phyloP scores from a whole-genome alignment of 169 alveolate genomes.

The Fabrea salina region DNA sequence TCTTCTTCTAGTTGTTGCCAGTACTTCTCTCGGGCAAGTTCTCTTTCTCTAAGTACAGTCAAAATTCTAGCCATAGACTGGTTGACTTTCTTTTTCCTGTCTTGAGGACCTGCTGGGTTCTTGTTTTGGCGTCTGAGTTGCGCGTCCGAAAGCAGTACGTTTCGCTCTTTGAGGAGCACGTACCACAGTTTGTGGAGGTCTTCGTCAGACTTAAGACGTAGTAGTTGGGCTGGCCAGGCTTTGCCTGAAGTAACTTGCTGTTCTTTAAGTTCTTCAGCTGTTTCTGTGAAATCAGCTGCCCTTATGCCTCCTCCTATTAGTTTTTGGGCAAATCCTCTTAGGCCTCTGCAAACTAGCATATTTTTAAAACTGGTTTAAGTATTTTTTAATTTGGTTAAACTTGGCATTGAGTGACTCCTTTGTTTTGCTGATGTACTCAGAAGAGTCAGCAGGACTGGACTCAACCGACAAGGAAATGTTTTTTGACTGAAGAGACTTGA shows the following conservation, averaged over 20 bases:
- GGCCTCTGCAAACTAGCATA: too few relatives aligned
- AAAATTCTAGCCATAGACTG: conserved; percentile 62
- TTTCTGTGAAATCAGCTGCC: background rate
- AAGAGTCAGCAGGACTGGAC: too few relatives aligned
- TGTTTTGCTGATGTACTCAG: too few relatives aligned
- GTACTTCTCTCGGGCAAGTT: conserved; percentile 50
- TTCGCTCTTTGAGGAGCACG: conserved; percentile 61
- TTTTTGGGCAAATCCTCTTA: background rate
- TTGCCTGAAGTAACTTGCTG: conserved; percentile 45
- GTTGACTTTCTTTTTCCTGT: conserved; percentile 45
- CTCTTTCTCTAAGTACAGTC: conserved; percentile 70
- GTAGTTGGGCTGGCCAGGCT: conserved; percentile 67
- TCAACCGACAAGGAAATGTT: too few relatives aligned
- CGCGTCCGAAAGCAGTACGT: conserved; percentile 54
- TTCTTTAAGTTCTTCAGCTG: background rate
- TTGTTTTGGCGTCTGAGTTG: conserved; percentile 37
- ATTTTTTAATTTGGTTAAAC: too few relatives aligned
- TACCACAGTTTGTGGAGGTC: conserved; percentile 78
- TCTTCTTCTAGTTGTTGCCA: conserved; percentile 60
- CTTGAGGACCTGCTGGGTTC: conserved; percentile 37
- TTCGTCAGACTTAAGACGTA: conserved; percentile 64
- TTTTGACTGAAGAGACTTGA: too few relatives aligned
- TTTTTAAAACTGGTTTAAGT: too few relatives aligned
- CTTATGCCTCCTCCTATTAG: background rate
- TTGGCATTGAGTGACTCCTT: too few relatives aligned